These are phyloP conservation scores for Xylaria sp. DNA, from an alignment of 2,329 filamentous ascomycete genomes.

Conservation along the genomic window DNA sequence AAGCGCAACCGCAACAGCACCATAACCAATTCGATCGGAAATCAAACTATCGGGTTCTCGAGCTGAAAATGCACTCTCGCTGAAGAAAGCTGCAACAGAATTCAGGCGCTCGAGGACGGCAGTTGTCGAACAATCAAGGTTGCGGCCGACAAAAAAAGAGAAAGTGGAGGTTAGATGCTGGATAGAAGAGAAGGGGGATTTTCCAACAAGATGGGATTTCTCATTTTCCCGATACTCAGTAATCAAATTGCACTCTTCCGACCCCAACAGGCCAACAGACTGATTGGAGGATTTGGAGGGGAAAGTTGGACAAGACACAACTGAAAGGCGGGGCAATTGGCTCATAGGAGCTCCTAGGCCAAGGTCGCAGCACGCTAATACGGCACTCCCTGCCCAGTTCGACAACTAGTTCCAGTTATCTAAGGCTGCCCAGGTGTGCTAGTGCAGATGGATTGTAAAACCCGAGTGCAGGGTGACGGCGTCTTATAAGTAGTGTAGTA, in stretches of 20 bases:
- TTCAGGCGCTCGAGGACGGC: background rate
- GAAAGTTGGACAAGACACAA: constrained; percentile 19
- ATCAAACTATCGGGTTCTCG: background rate
- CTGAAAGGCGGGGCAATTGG: constrained; percentile 28
- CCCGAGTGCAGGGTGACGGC: background rate
- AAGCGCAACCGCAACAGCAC: constrained; percentile 21
- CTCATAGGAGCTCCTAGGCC: background rate
- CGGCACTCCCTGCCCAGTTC: too few species aligned
- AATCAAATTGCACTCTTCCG: constrained; percentile 34
- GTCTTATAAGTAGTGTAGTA: background rate
- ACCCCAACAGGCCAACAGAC: constrained; percentile 19
- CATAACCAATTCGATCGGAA: constrained; percentile 3
- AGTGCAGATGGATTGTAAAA: background rate
- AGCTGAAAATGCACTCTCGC: background rate
- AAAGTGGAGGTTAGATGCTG: background rate
- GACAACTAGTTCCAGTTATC: too few species aligned
- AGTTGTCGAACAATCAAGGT: background rate
- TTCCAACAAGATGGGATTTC: constrained; percentile 40
- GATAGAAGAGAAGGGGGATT: constrained; percentile 32
- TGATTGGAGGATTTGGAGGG: constrained; percentile 26
- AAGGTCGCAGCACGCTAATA: background rate
- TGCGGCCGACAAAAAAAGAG: constrained; percentile 8
- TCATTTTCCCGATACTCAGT: constrained; percentile 37
- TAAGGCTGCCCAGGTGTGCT: background rate
- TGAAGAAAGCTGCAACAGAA: background rate